Conservation (phyloP, 2,329 filamentous ascomycete species). For the Aspergillus sp. region DNA sequence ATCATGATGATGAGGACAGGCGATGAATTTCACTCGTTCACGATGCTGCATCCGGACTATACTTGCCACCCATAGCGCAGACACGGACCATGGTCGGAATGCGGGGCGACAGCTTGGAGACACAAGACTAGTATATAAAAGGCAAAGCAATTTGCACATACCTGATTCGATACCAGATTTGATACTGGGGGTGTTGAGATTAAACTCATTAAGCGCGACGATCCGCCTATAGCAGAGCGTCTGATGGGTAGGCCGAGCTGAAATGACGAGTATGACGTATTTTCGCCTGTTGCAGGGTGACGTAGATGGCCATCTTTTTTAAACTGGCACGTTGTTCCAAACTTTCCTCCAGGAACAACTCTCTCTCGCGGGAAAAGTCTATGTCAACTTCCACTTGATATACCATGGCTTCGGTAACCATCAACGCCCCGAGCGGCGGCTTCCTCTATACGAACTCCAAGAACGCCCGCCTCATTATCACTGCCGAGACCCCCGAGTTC, state of each 20-base stretch:
- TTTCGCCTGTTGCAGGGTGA: neutral
- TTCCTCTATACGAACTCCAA: constrained; percentile 33
- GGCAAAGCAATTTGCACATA: no score
- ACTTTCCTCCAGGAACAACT: constrained; percentile 1
- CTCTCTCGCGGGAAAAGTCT: neutral
- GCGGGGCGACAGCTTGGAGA: no score
- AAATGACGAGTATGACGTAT: constrained; percentile 2
- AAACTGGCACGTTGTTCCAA: neutral
- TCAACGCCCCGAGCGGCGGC: constrained; percentile 32
- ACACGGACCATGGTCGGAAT: no score
- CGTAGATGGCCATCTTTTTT: constrained; percentile 3
- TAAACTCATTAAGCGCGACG: neutral
- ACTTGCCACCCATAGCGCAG: no score
- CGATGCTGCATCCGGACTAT: no score
- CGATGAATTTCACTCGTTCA: neutral
- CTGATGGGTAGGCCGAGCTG: no score
- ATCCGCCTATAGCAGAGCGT: neutral
- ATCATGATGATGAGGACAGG: no score
- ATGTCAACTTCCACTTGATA: neutral
- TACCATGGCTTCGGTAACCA: constrained; percentile 34
- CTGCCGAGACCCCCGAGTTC: constrained; percentile 45
- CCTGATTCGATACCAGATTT: no score
- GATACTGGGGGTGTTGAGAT: neutral
- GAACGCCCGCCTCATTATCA: constrained; percentile 34
- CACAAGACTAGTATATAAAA: no score